These are phyloP conservation scores for Xylaria polymorpha DNA, from an alignment of 2,329 filamentous ascomycete species.

Conservation along the genomic window DNA sequence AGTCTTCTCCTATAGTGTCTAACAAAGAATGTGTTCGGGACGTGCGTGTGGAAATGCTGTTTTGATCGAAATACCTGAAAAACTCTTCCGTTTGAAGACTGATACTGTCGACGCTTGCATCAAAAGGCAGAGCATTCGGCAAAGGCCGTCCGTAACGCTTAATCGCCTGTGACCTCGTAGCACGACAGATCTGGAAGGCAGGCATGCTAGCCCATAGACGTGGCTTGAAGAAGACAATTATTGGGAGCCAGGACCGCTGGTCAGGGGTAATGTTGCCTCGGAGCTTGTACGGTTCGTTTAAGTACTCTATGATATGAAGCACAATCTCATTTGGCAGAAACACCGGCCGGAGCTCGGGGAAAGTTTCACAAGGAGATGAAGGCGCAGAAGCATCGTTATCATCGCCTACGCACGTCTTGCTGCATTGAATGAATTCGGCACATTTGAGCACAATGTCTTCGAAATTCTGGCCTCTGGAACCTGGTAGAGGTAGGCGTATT, in stretches of 20 bases:
- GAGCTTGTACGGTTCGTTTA: slow-evolving; percentile 14
- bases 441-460: not conserved
- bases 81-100: not conserved
- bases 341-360: not conserved
- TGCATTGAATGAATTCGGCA: not conserved
- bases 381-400: not conserved
- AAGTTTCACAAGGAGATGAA: not conserved
- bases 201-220: slow-evolving; percentile 13
- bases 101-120: not conserved
- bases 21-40: too few relatives aligned
- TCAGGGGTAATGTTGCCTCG: not conserved
- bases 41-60: too few relatives aligned
- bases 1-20: too few relatives aligned
- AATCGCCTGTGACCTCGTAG: slow-evolving; percentile 5
- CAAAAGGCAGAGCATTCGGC: not conserved
- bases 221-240: slow-evolving; percentile 6
- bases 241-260: too few relatives aligned
- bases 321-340: not conserved
- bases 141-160: slow-evolving; percentile 1
- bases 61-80: too few relatives aligned
- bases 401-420: not conserved
- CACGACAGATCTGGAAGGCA: slow-evolving; percentile 10
- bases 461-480: not conserved
- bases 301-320: not conserved
- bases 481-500: not conserved